phyloP scores from a whole-genome alignment of 139 green algal genomes.

The Micromonas commoda region DNA sequence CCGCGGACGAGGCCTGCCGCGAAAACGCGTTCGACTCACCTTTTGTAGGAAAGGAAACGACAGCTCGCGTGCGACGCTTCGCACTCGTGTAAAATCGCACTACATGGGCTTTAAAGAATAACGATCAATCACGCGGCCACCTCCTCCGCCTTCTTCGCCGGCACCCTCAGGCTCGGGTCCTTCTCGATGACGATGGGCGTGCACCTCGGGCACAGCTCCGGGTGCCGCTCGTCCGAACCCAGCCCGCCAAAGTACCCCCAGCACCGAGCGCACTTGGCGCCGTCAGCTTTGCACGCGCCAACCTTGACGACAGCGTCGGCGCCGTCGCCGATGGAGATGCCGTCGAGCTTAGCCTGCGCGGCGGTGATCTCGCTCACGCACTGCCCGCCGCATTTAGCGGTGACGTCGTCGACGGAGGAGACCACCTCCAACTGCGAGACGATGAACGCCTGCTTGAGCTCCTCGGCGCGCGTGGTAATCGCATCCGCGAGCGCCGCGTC shows the following conservation, averaged over 20 bases:
- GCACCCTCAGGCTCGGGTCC: constrained; percentile 49
- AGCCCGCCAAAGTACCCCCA: constrained; percentile 85
- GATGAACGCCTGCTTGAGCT: constrained; percentile 49
- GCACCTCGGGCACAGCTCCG: constrained; percentile 85
- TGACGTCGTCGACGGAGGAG: background rate
- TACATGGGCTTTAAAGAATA: too few relatives aligned
- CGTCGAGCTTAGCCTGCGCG: background rate
- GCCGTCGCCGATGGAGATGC: background rate
- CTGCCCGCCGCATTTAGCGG: background rate
- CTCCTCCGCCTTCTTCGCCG: constrained; percentile 12
- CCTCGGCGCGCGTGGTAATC: constrained; percentile 39
- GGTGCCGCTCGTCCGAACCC: constrained; percentile 49
- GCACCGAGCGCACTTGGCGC: constrained; percentile 86
- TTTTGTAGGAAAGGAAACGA: background rate
- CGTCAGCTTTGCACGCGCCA: constrained; percentile 66
- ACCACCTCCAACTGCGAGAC: constrained; percentile 37
- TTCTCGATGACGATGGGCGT: constrained; percentile 58
- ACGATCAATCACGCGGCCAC: background rate
- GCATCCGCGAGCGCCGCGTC: constrained; percentile 39
- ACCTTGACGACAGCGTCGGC: constrained; percentile 56
- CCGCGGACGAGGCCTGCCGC: too few relatives aligned
- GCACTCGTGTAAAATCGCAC: too few relatives aligned
- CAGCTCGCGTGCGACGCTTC: background rate
- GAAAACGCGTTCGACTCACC: too few relatives aligned
- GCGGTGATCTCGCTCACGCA: background rate